phyloP scores from a whole-genome alignment of 306 rosid genomes.

The Benincasa hispida region DNA sequence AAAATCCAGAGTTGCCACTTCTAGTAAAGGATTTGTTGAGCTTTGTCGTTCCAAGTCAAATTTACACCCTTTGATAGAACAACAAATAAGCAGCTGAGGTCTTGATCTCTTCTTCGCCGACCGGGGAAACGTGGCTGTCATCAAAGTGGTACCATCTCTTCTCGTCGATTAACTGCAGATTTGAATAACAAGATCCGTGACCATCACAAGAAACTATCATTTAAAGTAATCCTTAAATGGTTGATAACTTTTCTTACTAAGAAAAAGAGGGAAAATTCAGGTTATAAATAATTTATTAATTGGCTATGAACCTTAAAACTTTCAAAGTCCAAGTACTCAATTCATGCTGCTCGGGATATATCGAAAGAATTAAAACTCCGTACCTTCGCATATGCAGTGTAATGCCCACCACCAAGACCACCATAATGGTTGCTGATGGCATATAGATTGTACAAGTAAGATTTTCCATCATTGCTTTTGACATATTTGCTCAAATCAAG shows the following conservation, averaged over 20 bases:
- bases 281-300: not conserved
- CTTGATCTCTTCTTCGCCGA: conserved; percentile 59
- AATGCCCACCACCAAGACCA: conserved; percentile 96
- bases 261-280: not conserved
- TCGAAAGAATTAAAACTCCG: not conserved
- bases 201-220: not conserved
- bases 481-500: conserved; percentile 90
- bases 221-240: not conserved
- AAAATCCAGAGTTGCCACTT: not conserved
- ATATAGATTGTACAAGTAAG: conserved; percentile 62
- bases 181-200: not conserved
- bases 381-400: conserved; percentile 94
- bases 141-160: conserved; percentile 94
- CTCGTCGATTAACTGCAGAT: conserved; percentile 76
- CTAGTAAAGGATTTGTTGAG: not conserved
- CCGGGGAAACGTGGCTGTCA: conserved; percentile 68
- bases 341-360: not conserved
- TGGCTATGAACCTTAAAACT: not conserved
- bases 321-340: not conserved
- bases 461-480: conserved; percentile 57
- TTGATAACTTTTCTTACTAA: too few relatives aligned
- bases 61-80: conserved; percentile 71
- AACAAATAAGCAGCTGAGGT: conserved; percentile 87
- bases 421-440: conserved; percentile 99
- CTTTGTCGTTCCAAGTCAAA: not conserved